A percentile compares a stretch with the other conserved stretches of the same genome.
phyloP scores from a whole-genome alignment of 495 filamentous ascomycete species.

The Aspergillus sclerotiicarbonarius region DNA sequence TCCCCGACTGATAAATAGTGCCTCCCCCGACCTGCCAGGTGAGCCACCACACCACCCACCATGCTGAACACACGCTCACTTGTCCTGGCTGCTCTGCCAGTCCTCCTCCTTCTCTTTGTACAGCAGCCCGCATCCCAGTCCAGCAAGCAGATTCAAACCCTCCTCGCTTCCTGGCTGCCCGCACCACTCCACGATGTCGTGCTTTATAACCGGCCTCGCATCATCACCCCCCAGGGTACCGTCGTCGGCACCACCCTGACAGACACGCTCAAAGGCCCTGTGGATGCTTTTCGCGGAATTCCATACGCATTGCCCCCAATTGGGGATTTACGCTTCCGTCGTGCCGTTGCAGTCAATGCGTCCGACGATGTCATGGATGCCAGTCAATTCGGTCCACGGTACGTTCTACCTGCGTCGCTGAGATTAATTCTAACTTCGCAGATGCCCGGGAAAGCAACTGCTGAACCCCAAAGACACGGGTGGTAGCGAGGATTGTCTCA shows the following conservation, averaged over 20 bases:
- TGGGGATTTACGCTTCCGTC: conserved; percentile 56
- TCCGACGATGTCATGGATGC: conserved; percentile 41
- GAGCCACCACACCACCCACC: not conserved
- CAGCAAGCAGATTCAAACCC: not conserved
- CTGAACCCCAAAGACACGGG: conserved; percentile 25
- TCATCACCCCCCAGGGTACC: conserved; percentile 51
- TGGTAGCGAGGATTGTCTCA: conserved; percentile 52
- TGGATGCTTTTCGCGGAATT: conserved; percentile 61
- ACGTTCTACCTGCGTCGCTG: not conserved
- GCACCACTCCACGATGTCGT: conserved; percentile 2
- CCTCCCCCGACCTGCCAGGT: too few species aligned
- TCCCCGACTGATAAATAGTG: too few species aligned
- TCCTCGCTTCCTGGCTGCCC: not conserved
- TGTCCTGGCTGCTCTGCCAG: conserved; percentile 6
- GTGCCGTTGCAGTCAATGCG: conserved; percentile 38
- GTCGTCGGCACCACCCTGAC: conserved; percentile 49
- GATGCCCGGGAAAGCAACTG: conserved; percentile 18
- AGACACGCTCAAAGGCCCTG: conserved; percentile 38
- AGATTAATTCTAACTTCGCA: conserved; percentile 3
- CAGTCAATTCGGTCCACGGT: conserved; percentile 28
- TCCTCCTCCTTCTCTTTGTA: not conserved
- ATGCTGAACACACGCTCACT: not conserved
- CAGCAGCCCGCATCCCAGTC: not conserved
- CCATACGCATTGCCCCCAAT: conserved; percentile 57
- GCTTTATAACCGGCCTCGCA: conserved; percentile 25